Percentiles rank a stretch among this genome's conserved stretches.
Evolutionary conservation across 2,329 filamentous ascomycete genomes (phyloP).

Genomic region (Cytospora leucostoma): DNA sequence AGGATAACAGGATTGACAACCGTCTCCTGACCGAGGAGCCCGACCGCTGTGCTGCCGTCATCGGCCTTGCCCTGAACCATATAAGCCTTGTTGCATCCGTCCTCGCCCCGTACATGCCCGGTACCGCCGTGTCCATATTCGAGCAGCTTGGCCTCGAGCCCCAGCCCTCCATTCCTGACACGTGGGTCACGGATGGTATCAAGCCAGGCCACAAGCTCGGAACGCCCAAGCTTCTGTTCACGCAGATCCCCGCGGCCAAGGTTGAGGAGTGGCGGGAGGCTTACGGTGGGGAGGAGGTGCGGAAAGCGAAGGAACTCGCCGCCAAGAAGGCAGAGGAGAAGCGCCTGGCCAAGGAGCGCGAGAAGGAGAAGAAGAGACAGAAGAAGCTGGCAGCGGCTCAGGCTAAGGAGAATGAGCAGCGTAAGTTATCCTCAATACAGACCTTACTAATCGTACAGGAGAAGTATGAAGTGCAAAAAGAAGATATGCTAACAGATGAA

Average conservation of each 20-base stretch:
- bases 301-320: conserved; percentile 67
- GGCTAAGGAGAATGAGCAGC: conserved; percentile 12
- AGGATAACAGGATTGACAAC: conserved; percentile 46
- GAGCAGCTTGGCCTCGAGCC: conserved; percentile 69
- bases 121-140: conserved; percentile 74
- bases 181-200: conserved; percentile 63
- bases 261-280: conserved; percentile 79
- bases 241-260: conserved; percentile 79
- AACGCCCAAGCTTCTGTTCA: conserved; percentile 76
- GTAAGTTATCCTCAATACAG: not conserved
- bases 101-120: conserved; percentile 82
- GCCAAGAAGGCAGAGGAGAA: conserved; percentile 53
- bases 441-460: not conserved
- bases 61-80: conserved; percentile 81
- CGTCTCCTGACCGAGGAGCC: conserved; percentile 54
- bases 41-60: conserved; percentile 56
- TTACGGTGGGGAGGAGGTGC: conserved; percentile 66
- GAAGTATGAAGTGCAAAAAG: not conserved
- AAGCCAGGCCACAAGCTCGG: conserved; percentile 79
- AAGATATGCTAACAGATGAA: not conserved
- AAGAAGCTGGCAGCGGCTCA: conserved; percentile 41
- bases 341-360: conserved; percentile 52
- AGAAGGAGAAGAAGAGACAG: conserved; percentile 51
- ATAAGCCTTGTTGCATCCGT: conserved; percentile 79
- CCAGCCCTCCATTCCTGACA: conserved; percentile 62